A percentile compares a stretch with the other conserved stretches of the same genome.
These are phyloP conservation scores for Kodamaea anthophila DNA, from an alignment of 1,139 yeast species.

Conservation along the genomic window DNA sequence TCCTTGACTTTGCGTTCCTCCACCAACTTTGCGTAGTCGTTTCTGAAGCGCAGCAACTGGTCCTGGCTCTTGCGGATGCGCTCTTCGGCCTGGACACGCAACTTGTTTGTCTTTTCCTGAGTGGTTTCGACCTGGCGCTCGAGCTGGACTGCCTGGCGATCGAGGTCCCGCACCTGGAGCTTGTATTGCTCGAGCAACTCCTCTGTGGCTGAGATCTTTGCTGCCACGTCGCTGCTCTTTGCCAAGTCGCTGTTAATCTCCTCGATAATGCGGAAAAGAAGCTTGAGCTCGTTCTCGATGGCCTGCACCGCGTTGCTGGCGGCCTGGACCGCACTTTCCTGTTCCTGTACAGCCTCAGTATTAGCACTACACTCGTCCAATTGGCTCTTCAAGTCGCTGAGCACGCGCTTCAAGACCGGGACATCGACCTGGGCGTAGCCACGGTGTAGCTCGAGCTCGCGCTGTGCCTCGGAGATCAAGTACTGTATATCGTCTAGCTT, in stretches of 20 bases:
- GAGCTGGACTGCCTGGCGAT: constrained; percentile 44
- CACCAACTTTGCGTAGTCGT: constrained; percentile 42
- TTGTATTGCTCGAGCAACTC: constrained; percentile 41
- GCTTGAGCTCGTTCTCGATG: constrained; percentile 51
- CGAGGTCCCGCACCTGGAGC: constrained; percentile 31
- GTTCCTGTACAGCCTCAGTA: constrained; percentile 39
- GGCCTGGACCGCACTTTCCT: constrained; percentile 45
- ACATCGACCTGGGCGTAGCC: constrained; percentile 61
- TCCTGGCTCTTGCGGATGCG: constrained; percentile 40
- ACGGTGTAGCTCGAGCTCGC: constrained; percentile 54
- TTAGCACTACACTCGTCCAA: constrained; percentile 29
- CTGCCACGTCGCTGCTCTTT: constrained; percentile 39
- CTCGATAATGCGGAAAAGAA: constrained; percentile 47
- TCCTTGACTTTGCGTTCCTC: constrained; percentile 49
- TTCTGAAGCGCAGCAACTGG: constrained; percentile 40
- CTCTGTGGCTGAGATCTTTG: constrained; percentile 34
- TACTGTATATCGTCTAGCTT: constrained; percentile 51
- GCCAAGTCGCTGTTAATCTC: constrained; percentile 50
- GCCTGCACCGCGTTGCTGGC: constrained; percentile 56
- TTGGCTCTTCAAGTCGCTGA: constrained; percentile 49
- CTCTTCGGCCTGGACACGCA: constrained; percentile 43
- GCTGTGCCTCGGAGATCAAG: constrained; percentile 48
- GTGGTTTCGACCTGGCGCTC: constrained; percentile 48
- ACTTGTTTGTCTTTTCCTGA: constrained; percentile 48
- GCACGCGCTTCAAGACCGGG: constrained; percentile 47